A percentile compares a stretch with the other conserved stretches of the same genome.
Conservation (phyloP, 1,284 basidiomycete species). For the Neotropicomus parvogracilis region DNA sequence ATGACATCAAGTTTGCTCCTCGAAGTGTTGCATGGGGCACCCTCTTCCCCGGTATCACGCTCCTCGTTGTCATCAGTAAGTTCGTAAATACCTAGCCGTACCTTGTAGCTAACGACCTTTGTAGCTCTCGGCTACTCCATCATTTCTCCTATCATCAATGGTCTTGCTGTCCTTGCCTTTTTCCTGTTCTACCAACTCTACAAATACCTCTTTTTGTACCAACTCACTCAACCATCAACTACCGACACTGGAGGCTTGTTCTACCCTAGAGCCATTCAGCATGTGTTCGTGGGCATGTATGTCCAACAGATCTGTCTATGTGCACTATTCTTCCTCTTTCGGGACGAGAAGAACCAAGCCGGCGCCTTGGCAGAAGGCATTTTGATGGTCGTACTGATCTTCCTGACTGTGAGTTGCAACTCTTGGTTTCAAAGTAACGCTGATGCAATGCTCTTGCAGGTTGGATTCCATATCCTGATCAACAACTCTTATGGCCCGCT, state of each 20-base stretch:
- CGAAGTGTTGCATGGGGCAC: conserved; percentile 81
- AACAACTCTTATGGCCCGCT: conserved; percentile 69
- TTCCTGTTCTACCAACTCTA: conserved; percentile 81
- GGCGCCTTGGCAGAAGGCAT: conserved; percentile 70
- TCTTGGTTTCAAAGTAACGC: neutral
- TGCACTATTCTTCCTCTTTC: conserved; percentile 85
- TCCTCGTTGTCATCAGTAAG: conserved; percentile 77
- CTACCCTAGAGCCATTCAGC: conserved; percentile 92
- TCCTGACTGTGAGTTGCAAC: conserved; percentile 61
- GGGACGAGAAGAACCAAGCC: conserved; percentile 47
- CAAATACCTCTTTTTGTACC: conserved; percentile 87
- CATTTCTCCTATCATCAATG: conserved; percentile 93
- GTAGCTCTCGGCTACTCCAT: conserved; percentile 77
- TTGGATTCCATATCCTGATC: conserved; percentile 65
- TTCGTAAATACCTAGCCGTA: conserved; percentile 12
- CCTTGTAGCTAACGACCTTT: conserved; percentile 10
- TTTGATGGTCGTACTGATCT: conserved; percentile 81
- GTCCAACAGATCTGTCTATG: conserved; percentile 76
- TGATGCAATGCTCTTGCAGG: conserved; percentile 36
- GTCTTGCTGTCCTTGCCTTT: conserved; percentile 82
- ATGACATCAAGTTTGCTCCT: conserved; percentile 71
- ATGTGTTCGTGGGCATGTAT: conserved; percentile 92
- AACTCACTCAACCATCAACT: conserved; percentile 68
- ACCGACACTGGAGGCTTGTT: conserved; percentile 91
- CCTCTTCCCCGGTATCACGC: conserved; percentile 71